Percentiles rank a stretch among this genome's conserved stretches.
These are phyloP conservation scores for Adansonia digitata DNA, from an alignment of 345 rosid species.

Conservation along the genomic window DNA sequence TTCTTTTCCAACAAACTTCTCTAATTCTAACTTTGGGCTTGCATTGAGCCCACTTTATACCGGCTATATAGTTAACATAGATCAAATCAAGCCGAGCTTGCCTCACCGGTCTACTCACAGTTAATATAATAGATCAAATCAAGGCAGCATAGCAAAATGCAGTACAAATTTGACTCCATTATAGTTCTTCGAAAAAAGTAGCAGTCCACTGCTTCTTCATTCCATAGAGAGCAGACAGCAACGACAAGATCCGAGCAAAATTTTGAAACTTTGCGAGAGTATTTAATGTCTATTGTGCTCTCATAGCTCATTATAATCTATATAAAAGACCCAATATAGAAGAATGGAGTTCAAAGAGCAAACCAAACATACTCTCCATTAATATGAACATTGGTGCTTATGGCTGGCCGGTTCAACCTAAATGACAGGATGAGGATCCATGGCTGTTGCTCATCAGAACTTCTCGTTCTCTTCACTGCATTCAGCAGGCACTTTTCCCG, in stretches of 20 bases:
- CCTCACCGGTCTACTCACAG: not conserved
- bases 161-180: not conserved
- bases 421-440: not conserved
- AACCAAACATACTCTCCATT: not conserved
- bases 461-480: slow-evolving; percentile 35
- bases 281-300: not conserved
- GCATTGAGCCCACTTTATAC: not conserved
- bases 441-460: slow-evolving; percentile 7
- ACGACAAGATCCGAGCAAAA: not conserved
- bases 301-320: not conserved
- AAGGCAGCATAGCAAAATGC: not conserved
- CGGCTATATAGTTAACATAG: no score
- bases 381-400: not conserved
- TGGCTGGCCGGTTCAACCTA: not conserved
- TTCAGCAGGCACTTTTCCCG: slow-evolving; percentile 41
- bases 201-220: slow-evolving; percentile 6
- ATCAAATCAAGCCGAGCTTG: not conserved
- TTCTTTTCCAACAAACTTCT: no score
- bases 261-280: not conserved
- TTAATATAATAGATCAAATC: not conserved
- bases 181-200: not conserved
- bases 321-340: not conserved
- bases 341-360: slow-evolving; percentile 5
- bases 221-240: slow-evolving; percentile 1
- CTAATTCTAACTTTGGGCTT: not conserved